Conservation (phyloP, 129 eudicot species). For the carrot (Daucus carota) region DH1_v3.0 NC_030384.2:41291501-41292000, state of each 20-base stretch:
- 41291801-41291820: neutral
- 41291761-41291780: neutral
- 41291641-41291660: too few relatives aligned
- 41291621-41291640: too few relatives aligned
- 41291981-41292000: neutral
- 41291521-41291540: too few relatives aligned
- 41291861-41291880: neutral
- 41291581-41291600: too few relatives aligned
- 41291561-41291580: too few relatives aligned
- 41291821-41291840: neutral
- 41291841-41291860: neutral
- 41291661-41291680: too few relatives aligned
- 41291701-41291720: neutral
- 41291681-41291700: too few relatives aligned
- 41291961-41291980: neutral
- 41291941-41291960: too few relatives aligned
- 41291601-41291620: too few relatives aligned
- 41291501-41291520: too few relatives aligned
- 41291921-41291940: neutral
- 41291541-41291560: too few relatives aligned
- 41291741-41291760: neutral
- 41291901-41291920: neutral
- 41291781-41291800: neutral
- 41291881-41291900: neutral
- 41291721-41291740: neutral